These are phyloP conservation scores for Fusarium sp. DNA, from an alignment of 2,329 filamentous ascomycete genomes.

Conservation along the genomic window DNA sequence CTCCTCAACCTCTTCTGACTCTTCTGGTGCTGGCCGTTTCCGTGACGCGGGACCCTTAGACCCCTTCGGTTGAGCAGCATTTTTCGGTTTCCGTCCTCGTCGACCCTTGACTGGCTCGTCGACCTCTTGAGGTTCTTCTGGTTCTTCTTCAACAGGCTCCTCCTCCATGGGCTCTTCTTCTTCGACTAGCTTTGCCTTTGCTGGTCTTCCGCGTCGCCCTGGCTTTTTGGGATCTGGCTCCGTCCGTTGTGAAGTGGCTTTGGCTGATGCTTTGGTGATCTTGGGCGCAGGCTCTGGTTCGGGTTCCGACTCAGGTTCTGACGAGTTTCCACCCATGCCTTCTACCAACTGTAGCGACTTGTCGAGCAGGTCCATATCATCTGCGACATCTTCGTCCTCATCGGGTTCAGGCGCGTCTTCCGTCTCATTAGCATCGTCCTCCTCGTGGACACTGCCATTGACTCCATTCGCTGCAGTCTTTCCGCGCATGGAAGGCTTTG, in stretches of 20 bases:
- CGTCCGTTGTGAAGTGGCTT: background rate
- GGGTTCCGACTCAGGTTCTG: slow-evolving; percentile 26
- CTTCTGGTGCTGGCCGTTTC: slow-evolving; percentile 31
- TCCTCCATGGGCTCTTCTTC: slow-evolving; percentile 27
- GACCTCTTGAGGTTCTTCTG: slow-evolving; percentile 4
- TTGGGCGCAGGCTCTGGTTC: slow-evolving; percentile 1
- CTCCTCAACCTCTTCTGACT: slow-evolving; percentile 33
- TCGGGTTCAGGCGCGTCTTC: slow-evolving; percentile 40
- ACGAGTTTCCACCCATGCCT: slow-evolving; percentile 43
- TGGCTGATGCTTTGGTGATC: slow-evolving; percentile 10
- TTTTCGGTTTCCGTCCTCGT: slow-evolving; percentile 31
- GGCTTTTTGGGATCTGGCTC: slow-evolving; percentile 5
- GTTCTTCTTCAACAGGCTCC: slow-evolving; percentile 13
- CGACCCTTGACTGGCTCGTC: slow-evolving; percentile 4
- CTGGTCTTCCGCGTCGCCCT: slow-evolving; percentile 38
- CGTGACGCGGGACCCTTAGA: slow-evolving; percentile 17
- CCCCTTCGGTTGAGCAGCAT: slow-evolving; percentile 23
- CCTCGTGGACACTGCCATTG: slow-evolving; percentile 43
- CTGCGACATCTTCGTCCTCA: background rate
- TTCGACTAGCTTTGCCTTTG: slow-evolving; percentile 27
- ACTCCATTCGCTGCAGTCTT: slow-evolving; percentile 44
- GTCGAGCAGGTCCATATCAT: slow-evolving; percentile 50
- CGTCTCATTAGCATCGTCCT: slow-evolving; percentile 46
- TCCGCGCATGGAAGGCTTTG: slow-evolving; percentile 13
- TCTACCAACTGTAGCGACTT: slow-evolving; percentile 58